Conservation (phyloP, 306 rosid species). For the Prosopis cineraria region DNA sequence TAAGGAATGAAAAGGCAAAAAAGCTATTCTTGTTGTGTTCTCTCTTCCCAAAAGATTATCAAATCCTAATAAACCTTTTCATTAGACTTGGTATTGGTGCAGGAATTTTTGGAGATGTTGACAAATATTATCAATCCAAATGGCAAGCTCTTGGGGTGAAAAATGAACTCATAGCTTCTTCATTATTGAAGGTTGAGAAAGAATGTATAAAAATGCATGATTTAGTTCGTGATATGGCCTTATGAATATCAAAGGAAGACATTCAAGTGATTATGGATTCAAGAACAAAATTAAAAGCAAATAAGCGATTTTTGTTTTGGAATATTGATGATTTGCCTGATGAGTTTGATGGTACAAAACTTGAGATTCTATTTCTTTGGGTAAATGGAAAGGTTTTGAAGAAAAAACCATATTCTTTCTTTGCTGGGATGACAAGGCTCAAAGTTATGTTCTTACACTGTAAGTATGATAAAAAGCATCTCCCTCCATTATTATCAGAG, state of each 20-base stretch:
- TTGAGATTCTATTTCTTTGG: background rate
- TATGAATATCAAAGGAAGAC: background rate
- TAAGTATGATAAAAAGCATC: too few species aligned
- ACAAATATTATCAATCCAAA: background rate
- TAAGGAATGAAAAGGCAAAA: too few species aligned
- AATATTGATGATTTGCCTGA: too few species aligned
- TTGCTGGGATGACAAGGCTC: background rate
- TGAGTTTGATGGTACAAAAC: too few species aligned
- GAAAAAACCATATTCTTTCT: background rate
- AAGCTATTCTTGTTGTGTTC: too few species aligned
- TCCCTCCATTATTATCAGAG: background rate
- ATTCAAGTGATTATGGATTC: background rate
- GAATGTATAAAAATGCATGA: conserved; percentile 33
- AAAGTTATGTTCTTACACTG: background rate
- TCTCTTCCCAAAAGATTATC: background rate
- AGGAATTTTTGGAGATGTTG: conserved; percentile 1
- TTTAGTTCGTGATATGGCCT: conserved; percentile 23
- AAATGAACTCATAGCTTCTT: conserved; percentile 13
- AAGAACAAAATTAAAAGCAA: background rate
- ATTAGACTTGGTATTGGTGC: conserved; percentile 1
- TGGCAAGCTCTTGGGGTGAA: background rate
- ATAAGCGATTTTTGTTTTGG: too few species aligned
- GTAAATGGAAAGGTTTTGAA: background rate
- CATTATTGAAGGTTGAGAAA: background rate
- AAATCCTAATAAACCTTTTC: background rate